Evolutionary conservation across 108 stramenopile genomes (phyloP), one percentile per base, ranked within the genome.

Genomic region (Chaetoceros tenuissimus): DNA sequence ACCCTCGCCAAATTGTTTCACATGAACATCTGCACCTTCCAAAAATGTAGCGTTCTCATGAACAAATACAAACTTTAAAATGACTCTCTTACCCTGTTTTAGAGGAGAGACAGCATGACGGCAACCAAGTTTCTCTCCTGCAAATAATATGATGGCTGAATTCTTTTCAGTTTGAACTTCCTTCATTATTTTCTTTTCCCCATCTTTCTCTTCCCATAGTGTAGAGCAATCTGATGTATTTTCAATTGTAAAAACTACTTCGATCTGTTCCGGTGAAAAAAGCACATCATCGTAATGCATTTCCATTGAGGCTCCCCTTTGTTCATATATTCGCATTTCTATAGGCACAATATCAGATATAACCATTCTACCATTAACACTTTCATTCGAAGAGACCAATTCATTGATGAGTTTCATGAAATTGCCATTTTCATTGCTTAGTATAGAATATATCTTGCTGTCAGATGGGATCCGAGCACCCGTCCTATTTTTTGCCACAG

Each of bases 161-260:
- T 77, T 77, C 3, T 49, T 46, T 31, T 74, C 69, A 20, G 80
- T 81, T 64, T 77, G 73, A 22, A 60, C 54, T 22, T 45, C 50
- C 3, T 64, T 29, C 19, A 7, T 13, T 7, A 3, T 54, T 3
- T 3, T 31, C 10, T 3, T 1, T 24, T 50, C 2, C 22, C 43
- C 3, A 30, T 18, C 34, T 16, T 62, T 1, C n/a, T 67, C 29
- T 53, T 63, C 68, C 84, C 84, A 85, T 71, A 77, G 63, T 44
- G 87, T 89, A 24, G 24, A 48, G 50, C 87, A 89, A 71, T 89
- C 82, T n/a, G 87, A 89, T 30, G 53, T 83, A 57, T 89, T 89
- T 46, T 89, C 87, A 24, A 89, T 16, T 7, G 87, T 89, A 22
- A 82, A 51, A 0, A 89, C 78, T 16, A 80, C 75, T 66, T 89